Evolutionary conservation across 208 protist genomes (phyloP), one percentile per base, ranked within the genome.

Genomic region (Acanthamoeba culbertsoni): DNA sequence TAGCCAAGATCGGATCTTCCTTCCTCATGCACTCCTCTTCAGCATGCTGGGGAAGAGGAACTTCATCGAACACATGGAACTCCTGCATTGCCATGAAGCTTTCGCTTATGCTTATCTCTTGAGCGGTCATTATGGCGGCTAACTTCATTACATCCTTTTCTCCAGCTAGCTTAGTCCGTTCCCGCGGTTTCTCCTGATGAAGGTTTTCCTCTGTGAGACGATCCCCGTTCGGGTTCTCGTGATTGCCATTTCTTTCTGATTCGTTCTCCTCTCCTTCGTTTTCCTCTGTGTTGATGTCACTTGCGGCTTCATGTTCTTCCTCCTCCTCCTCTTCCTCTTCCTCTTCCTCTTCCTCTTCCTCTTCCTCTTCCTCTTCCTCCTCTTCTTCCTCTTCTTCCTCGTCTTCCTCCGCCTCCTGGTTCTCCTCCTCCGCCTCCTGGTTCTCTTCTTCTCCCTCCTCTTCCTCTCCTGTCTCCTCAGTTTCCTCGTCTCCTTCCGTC

Each of bases 21-120:
- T 55, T 48, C 5, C 43, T 37, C 71, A 82, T 82, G 71, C 71
- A 43, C 42, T 55, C 43, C 8, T 0, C 42, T 18, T 82, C 71
- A 26, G 28, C 33, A 68, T 2, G 63, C 5, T 37, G 63, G 33
- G 57, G 18, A 26, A 28, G 26, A 12, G 10, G 63, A 3, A 37
- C 42, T 1, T 37, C 23, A 26, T 82, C 71, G 45, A 82, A 43
- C 43, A 82, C 71, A 23, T 55, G 71, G 71, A 82, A 82, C 71
- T 82, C 71, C 37, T 46, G 42, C 71, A 82, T 82, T 37, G 71
- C 71, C 71, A 82, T 53, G 43, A 82, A n/a, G 45, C 71, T 82
- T 28, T 82, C 71, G 1, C 42, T 55, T 43, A 82, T 82, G 43
- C 43, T 73, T 37, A 82, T n/a, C n/a, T n/a, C n/a, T n/a, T n/a